Evolutionary conservation across 73 alveolate species (phyloP).

Genomic region (Tetrahymena elliotti): DNA sequence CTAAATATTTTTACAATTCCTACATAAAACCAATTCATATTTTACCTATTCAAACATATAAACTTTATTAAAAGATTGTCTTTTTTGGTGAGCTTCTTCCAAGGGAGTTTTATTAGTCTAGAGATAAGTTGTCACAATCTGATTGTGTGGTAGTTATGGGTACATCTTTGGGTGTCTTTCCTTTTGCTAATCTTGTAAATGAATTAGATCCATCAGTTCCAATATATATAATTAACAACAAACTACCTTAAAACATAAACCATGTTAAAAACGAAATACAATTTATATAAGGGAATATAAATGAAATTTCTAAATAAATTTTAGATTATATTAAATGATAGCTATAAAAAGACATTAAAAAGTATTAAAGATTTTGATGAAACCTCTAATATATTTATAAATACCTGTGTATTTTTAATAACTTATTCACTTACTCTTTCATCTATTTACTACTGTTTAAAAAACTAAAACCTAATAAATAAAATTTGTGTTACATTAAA

Average conservation of each 20-base stretch:
- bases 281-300: neutral
- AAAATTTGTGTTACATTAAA: too few relatives aligned
- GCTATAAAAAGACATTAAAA: neutral
- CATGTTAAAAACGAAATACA: neutral
- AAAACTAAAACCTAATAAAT: too few relatives aligned
- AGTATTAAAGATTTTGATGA: too few relatives aligned
- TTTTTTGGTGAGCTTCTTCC: slow-evolving; percentile 64
- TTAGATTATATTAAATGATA: neutral
- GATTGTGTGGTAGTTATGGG: slow-evolving; percentile 62
- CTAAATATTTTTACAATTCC: too few relatives aligned
- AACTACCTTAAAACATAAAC: neutral
- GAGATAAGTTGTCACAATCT: neutral
- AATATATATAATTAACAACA: neutral
- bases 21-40: too few relatives aligned
- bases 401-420: too few relatives aligned
- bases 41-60: too few relatives aligned
- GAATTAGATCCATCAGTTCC: neutral
- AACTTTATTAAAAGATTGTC: slow-evolving; percentile 40
- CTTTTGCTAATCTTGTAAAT: slow-evolving; percentile 31
- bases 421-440: too few relatives aligned
- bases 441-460: too few relatives aligned
- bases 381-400: too few relatives aligned
- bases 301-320: neutral
- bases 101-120: neutral
- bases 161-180: slow-evolving; percentile 46